These are phyloP conservation scores for Jimgerdemannia lactiflua DNA, from an alignment of 192 early-diverging fungal genomes.

Conservation along the genomic window DNA sequence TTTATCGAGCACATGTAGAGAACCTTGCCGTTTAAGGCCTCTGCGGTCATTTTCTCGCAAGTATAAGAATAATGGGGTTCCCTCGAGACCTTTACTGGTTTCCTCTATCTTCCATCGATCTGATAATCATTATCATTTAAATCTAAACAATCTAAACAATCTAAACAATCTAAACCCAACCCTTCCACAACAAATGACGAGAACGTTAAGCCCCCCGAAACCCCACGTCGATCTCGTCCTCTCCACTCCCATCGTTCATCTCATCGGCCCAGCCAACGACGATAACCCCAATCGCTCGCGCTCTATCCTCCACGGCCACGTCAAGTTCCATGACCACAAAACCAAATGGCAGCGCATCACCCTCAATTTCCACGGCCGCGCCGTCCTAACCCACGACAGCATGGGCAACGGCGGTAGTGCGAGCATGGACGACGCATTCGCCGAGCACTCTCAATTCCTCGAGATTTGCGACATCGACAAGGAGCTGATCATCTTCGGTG, in stretches of 20 bases:
- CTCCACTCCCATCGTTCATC: conserved; percentile 16
- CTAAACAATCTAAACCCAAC: not conserved
- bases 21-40: no score
- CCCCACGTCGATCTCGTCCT: conserved; percentile 5
- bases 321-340: conserved; percentile 21
- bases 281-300: conserved; percentile 28
- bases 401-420: conserved; percentile 8
- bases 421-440: not conserved
- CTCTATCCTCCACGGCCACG: conserved; percentile 24
- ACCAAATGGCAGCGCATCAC: conserved; percentile 34
- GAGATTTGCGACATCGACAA: conserved; percentile 32
- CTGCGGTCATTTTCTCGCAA: no score
- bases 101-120: not conserved
- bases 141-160: no score
- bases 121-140: not conserved
- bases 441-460: conserved; percentile 8
- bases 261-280: conserved; percentile 29
- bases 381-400: conserved; percentile 19
- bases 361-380: conserved; percentile 22
- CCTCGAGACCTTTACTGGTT: no score
- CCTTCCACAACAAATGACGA: not conserved
- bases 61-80: no score
- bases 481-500: conserved; percentile 27
- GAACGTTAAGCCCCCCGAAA: conserved; percentile 6
- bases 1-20: no score